Evolutionary conservation across 129 eudicot species (phyloP), one percentile per base, ranked within the genome.

Genomic region (Pittosporum tobira): DNA sequence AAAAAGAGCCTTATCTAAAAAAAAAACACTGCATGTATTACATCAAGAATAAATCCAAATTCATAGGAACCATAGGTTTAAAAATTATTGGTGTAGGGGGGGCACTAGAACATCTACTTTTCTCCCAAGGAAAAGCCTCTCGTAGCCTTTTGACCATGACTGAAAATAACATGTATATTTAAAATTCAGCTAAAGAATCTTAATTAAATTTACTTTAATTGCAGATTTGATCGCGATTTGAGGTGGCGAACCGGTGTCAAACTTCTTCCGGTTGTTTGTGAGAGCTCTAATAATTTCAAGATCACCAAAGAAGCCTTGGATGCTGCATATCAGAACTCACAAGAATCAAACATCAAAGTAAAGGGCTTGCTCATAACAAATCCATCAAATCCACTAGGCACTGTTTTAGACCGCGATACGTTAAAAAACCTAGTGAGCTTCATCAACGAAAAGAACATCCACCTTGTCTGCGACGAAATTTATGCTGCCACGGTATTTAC

Each of bases 211-310:
- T n/a, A n/a, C n/a, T n/a, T n/a, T n/a, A n/a, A n/a, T 23, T 66
- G 29, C 72, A 84, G 94, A 64, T 80, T 76, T 47, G 87, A 80
- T 51, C 66, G 94, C 10, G 94, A 84, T 42, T 59, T 84, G 20
- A 76, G 74, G 43, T 84, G 94, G 94, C 51, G 94, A 63, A 84
- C 94, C 0, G 84, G 94, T 18, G 67, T 84, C 11, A 14, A 80
- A 49, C 84, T 84, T 52, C 15, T 84, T 31, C 94, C 94, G 0
- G 70, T n/a, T n/a, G n/a, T n/a, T n/a, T n/a, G n/a, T n/a, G n/a
- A n/a, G n/a, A n/a, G n/a, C n/a, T n/a, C n/a, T 2, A 77, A 80
- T 63, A 64, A 68, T 37, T 84, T 84, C 71, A 80, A 75, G 50
- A 53, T 84, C 47, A 80, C 87, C 7, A 46, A 19, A 3, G 51